Base-by-base conservation (phyloP, 768 basidiomycete genomes). In the Melanogaster broomeanus region DNA sequence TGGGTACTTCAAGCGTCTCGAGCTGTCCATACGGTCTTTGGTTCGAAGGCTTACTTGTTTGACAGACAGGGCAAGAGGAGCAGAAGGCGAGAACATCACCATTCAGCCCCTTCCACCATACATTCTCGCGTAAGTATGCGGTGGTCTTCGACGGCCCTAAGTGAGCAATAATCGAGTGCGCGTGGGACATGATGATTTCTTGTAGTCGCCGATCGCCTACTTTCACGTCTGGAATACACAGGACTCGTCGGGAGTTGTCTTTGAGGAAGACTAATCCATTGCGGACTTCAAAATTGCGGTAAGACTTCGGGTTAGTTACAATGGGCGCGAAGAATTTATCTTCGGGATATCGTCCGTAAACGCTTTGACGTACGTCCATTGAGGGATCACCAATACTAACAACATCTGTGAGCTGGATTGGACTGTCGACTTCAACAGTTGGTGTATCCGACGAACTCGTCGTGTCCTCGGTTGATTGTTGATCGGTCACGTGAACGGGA, bases 21-120 rank as follows among this genome's bases (percentile, higher is more conserved):
- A 60, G 37, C 0, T 51, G 22, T 0, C 57, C 59, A 10, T 27
- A 15, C 0, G 58, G 56, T 7, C 6, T 2, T 10, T 65, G 55
- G 27, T 55, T 64, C 7, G 33, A 27, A 0, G 51, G 49, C 38
- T 65, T 67, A 7, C 34, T 42, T 0, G 51, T 33, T 15, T 52
- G 43, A 30, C 61, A 59, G 0, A 22, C 30, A 0, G 38, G 33
- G 30, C 67, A 72, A 0, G 59, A 16, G 2, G 12, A 10, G 27
- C 72, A 74, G 45, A 42, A 75, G 0, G 52, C 51, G 6, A 62
- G 46, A 0, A 67, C 59, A 45, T 76, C 70, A 0, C 33, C 12
- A 1, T 57, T 61, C 40, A 76, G 65, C 1, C 59, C 54, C 30
- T 68, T 67, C 75, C 75, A 75, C 74, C 74, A 76, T 0, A 74